Base-by-base conservation (phyloP, 2,329 filamentous ascomycete genomes). In the Lecanosticta acicola region DNA sequence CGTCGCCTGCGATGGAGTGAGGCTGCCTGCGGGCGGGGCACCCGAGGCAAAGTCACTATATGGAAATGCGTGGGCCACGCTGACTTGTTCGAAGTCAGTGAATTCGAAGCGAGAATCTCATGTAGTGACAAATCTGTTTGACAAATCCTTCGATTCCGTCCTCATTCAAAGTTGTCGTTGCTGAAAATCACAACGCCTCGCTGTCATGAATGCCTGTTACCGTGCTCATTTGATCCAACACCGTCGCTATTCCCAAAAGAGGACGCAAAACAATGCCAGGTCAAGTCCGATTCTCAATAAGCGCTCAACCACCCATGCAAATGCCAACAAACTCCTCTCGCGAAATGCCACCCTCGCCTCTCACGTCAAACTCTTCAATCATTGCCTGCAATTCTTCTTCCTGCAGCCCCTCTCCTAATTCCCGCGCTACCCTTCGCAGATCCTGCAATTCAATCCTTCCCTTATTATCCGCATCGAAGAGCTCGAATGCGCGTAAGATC, bases 321-420 rank as follows among this genome's bases (percentile, higher is more conserved):
- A 84, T 84, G n/a, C 76, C 75, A 57, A 83, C 71, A 69, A 84
- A 84, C 48, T 80, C 80, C 48, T 83, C 80, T 58, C 77, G 65
- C 39, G 73, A 76, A 55, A 84, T 81, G 46, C 77, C 89, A 9
- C 90, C 90, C 58, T 94, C 94, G 1, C 88, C 91, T 63, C 94
- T 87, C 54, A 96, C 77, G 71, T 98, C 93, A 71, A 97, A 94
- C 68, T 97, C 91, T 62, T 96, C 89, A 71, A 98, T 93, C 93
- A 98, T 98, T 54, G 89, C 89, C 58, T 81, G 77, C 51, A 98
- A 75, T 67, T 98, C 93, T 60, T 94, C 86, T 62, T 98, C 91
- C 58, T 93, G 87, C 57, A 98, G 75, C 10, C 87, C 88, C 67
- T 97, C 91, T 5, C 93, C 93, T 54, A 98, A 74, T 66, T 97